Evolutionary conservation across 83 land plant genomes (phyloP), one percentile per base, ranked within the genome.

Genomic region (Larix sibirica): DNA sequence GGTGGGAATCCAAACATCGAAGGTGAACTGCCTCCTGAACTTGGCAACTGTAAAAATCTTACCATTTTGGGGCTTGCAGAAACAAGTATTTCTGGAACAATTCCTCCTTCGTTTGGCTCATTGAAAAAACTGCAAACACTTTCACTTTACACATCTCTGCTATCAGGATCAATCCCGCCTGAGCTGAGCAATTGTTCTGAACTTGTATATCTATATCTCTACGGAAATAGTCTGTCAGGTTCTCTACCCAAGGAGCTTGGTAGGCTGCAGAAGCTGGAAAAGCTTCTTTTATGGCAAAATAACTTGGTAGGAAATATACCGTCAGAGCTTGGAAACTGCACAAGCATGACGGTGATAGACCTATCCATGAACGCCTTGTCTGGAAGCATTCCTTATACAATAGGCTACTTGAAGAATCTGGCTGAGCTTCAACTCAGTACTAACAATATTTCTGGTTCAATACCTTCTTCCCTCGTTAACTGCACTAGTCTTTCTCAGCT

Each of bases 291-390:
- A 20, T 90, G 93, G 79, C 81, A 79, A 26, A 95, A 94, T 62
- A 88, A 89, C 76, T 83, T 96, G 8, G 86, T 93, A 4, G 99
- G 99, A 40, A 50, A 64, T 65, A 89, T 96, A 13, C 99, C 99
- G 0, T 3, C 82, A 4, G 59, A 81, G 50, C 54, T 96, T 10
- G 89, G 87, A 4, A 89, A 88, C 62, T 92, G 95, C 76, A 47
- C 40, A 31, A 71, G 79, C 26, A 82, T 89, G 2, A 71, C 83
- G 18, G 90, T 89, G 20, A 81, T 96, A 60, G 94, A 95, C 81
- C 89, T 96, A 36, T 95, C 94, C 75, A 90, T 93, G 84, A 96
- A 96, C 56, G 85, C 88, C 73, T 64, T 96, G 81, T 80, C 91
- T 0, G 99, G 99, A 0, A 42, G 69, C 17, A 93, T 96, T 13